These are phyloP conservation scores for Pulveroboletus sp. DNA, from an alignment of 768 basidiomycete genomes.

Conservation along the genomic window DNA sequence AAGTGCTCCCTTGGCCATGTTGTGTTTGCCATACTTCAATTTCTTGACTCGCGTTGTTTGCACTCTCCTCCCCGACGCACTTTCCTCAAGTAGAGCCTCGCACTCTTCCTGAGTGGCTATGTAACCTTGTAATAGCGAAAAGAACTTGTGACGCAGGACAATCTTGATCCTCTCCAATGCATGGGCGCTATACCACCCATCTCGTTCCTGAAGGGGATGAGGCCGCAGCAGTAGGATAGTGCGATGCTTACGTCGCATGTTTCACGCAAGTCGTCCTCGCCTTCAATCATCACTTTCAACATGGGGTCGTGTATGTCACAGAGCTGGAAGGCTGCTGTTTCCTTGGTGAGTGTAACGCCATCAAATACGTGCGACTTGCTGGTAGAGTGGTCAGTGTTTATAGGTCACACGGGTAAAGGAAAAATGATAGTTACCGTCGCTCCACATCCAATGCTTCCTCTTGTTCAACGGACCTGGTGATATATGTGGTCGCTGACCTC, in stretches of 20 bases:
- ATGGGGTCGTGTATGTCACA: conserved; percentile 89
- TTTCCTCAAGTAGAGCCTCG: conserved; percentile 50
- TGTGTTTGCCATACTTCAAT: conserved; percentile 68
- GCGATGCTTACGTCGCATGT: conserved; percentile 61
- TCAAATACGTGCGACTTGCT: conserved; percentile 86
- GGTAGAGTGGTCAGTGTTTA: background rate
- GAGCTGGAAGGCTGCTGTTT: conserved; percentile 91
- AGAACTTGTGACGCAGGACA: conserved; percentile 82
- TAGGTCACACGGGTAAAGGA: background rate
- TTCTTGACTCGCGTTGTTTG: conserved; percentile 46
- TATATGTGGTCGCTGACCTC: conserved; percentile 24
- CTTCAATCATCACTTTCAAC: conserved; percentile 76
- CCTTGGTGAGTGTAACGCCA: conserved; percentile 70
- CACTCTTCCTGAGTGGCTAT: conserved; percentile 73
- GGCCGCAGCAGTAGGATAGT: background rate
- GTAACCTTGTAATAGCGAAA: conserved; percentile 69
- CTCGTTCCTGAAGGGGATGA: conserved; percentile 53
- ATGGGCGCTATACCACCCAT: conserved; percentile 84
- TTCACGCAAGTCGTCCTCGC: conserved; percentile 63
- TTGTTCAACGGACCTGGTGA: conserved; percentile 31
- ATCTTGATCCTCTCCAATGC: conserved; percentile 81
- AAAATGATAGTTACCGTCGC: conserved; percentile 24
- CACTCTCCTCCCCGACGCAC: conserved; percentile 25
- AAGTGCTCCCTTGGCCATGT: conserved; percentile 84
- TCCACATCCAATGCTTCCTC: conserved; percentile 31